These are phyloP conservation scores for Geranium brycei DNA, from an alignment of 345 rosid species.

Conservation along the genomic window DNA sequence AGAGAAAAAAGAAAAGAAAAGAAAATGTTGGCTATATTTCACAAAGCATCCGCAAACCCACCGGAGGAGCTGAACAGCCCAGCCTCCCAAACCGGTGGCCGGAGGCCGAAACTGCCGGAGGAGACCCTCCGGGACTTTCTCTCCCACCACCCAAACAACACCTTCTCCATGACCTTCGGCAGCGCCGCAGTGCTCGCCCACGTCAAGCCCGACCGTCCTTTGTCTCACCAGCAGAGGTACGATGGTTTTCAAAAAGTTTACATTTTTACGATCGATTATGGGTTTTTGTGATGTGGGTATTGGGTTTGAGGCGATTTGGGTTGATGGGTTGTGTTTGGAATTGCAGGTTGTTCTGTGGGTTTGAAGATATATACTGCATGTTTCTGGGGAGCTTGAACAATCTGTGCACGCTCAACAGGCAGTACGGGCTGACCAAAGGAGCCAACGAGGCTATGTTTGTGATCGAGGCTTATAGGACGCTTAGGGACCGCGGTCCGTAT, in stretches of 20 bases:
- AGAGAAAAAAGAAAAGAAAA: background rate
- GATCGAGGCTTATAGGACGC: conserved; percentile 73
- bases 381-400: conserved; percentile 68
- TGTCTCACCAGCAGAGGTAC: conserved; percentile 20
- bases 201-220: conserved; percentile 24
- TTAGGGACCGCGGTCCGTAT: conserved; percentile 88
- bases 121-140: conserved; percentile 56
- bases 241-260: no score
- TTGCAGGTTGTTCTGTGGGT: conserved; percentile 69
- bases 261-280: no score
- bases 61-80: conserved; percentile 93
- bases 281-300: background rate
- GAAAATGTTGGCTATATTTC: conserved; percentile 85
- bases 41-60: conserved; percentile 59
- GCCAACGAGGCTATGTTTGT: conserved; percentile 70
- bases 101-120: conserved; percentile 48
- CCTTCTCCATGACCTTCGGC: conserved; percentile 61
- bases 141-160: conserved; percentile 33
- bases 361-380: conserved; percentile 66
- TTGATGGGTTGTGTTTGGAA: background rate
- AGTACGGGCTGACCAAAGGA: conserved; percentile 65
- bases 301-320: background rate
- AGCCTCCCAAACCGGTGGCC: conserved; percentile 32
- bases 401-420: conserved; percentile 43
- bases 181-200: conserved; percentile 60